phyloP scores from a whole-genome alignment of 2,329 filamentous ascomycete species.

The Microthyrium microscopicum region DNA sequence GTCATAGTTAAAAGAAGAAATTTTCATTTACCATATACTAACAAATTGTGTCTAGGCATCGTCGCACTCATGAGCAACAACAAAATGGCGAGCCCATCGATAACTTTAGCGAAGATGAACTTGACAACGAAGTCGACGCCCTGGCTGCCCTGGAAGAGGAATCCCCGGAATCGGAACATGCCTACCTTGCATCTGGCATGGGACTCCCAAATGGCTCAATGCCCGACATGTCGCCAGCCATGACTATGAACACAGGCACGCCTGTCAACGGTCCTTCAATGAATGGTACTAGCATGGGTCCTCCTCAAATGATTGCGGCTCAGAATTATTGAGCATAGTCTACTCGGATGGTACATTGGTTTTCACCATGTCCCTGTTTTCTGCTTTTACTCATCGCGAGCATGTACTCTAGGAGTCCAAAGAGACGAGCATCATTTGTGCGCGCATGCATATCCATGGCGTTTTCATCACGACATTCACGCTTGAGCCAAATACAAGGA shows the following conservation, averaged over 20 bases:
- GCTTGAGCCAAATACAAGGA: no score
- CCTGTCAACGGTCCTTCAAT: slow-evolving; percentile 7
- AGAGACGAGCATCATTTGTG: no score
- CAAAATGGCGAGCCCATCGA: slow-evolving; percentile 43
- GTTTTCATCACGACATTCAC: no score
- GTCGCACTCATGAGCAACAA: slow-evolving; percentile 65
- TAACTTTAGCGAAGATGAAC: slow-evolving; percentile 62
- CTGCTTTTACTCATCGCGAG: no score
- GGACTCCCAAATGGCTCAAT: slow-evolving; percentile 1
- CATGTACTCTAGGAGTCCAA: no score
- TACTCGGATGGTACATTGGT: no score
- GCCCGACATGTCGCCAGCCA: slow-evolving; percentile 5
- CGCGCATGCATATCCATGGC: no score
- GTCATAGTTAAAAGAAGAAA: slow-evolving; percentile 14
- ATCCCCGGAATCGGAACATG: slow-evolving; percentile 33
- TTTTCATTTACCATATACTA: slow-evolving; percentile 13
- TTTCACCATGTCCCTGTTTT: no score
- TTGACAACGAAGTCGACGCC: slow-evolving; percentile 61
- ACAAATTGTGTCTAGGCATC: slow-evolving; percentile 38
- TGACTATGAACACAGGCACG: slow-evolving; percentile 7
- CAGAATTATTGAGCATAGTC: slow-evolving; percentile 7
- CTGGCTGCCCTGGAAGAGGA: slow-evolving; percentile 66
- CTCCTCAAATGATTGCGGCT: slow-evolving; percentile 7
- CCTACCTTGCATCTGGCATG: slow-evolving; percentile 4
- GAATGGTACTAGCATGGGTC: slow-evolving; percentile 7